Evolutionary conservation across 2,329 filamentous ascomycete species (phyloP).

Genomic region (Fusarium sp.): DNA sequence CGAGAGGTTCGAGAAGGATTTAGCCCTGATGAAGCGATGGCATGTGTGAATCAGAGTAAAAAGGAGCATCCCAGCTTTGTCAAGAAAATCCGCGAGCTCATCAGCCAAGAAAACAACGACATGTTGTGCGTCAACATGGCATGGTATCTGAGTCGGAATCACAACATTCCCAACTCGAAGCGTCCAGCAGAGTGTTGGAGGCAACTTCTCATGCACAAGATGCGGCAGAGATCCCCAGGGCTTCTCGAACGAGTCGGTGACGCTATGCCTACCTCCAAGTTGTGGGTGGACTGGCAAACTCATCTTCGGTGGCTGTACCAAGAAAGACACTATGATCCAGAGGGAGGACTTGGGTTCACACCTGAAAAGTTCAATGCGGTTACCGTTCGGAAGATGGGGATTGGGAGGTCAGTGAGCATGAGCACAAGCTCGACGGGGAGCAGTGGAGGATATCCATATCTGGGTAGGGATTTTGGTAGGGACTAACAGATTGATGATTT

Average conservation of each 20-base stretch:
- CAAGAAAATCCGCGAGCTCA: slow-evolving; percentile 5
- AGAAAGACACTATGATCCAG: slow-evolving; percentile 14
- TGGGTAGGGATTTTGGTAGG: neutral
- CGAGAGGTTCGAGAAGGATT: slow-evolving; percentile 8
- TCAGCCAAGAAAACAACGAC: slow-evolving; percentile 3
- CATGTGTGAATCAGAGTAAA: slow-evolving; percentile 20
- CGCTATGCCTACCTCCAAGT: neutral
- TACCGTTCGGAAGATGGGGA: slow-evolving; percentile 11
- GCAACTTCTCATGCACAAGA: slow-evolving; percentile 15
- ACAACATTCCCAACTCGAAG: neutral
- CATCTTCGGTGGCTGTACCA: slow-evolving; percentile 15
- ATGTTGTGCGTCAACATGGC: slow-evolving; percentile 22
- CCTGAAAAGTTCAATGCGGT: slow-evolving; percentile 16
- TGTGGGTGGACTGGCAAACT: slow-evolving; percentile 16
- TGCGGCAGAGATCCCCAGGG: slow-evolving; percentile 8
- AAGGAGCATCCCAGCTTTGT: slow-evolving; percentile 18
- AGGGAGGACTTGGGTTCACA: slow-evolving; percentile 24
- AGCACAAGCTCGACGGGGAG: slow-evolving; percentile 20
- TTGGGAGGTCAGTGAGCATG: slow-evolving; percentile 21
- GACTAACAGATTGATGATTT: neutral
- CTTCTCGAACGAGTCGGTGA: slow-evolving; percentile 17
- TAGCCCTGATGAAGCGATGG: slow-evolving; percentile 1
- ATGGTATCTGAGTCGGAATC: slow-evolving; percentile 2
- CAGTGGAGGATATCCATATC: neutral
- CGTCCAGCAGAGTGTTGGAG: slow-evolving; percentile 22